These are phyloP conservation scores for Jamesozyma spencerorum DNA, from an alignment of 805 yeast species.

Conservation along the genomic window DNA sequence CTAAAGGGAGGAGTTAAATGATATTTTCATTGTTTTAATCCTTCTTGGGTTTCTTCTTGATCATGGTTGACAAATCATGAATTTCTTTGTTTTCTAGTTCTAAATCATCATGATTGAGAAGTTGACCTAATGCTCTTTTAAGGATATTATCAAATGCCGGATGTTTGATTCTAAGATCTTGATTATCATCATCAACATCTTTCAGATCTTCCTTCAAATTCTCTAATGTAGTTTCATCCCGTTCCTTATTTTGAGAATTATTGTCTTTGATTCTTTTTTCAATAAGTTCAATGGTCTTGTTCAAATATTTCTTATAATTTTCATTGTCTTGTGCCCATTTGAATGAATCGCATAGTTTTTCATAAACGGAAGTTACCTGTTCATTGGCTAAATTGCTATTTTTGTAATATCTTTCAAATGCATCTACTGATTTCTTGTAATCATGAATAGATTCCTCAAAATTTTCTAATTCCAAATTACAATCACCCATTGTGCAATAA, in stretches of 20 bases:
- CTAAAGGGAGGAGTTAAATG: too few species aligned
- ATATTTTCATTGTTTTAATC: neutral
- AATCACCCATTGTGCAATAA: slow-evolving; percentile 78
- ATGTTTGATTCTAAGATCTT: slow-evolving; percentile 9
- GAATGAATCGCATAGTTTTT: slow-evolving; percentile 16
- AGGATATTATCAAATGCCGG: slow-evolving; percentile 10
- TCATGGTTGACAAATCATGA: slow-evolving; percentile 55
- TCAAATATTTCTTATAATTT: slow-evolving; percentile 9
- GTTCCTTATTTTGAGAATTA: slow-evolving; percentile 23
- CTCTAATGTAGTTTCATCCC: slow-evolving; percentile 38
- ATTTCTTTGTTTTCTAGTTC: slow-evolving; percentile 25
- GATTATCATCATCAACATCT: slow-evolving; percentile 34
- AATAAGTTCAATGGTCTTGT: slow-evolving; percentile 42
- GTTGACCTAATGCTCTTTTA: slow-evolving; percentile 11
- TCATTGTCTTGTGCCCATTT: slow-evolving; percentile 16
- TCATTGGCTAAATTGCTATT: neutral
- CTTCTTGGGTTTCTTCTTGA: slow-evolving; percentile 35
- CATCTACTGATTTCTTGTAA: slow-evolving; percentile 40
- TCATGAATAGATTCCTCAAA: slow-evolving; percentile 71
- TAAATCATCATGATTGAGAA: slow-evolving; percentile 7
- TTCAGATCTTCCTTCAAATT: slow-evolving; percentile 49
- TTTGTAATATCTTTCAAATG: slow-evolving; percentile 29
- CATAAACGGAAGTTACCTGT: slow-evolving; percentile 8
- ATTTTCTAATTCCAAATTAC: slow-evolving; percentile 82
- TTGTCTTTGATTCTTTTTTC: slow-evolving; percentile 32